Evolutionary conservation across 305 asterid genomes (phyloP).

Genomic region (Stenogyne calaminthoides): DNA sequence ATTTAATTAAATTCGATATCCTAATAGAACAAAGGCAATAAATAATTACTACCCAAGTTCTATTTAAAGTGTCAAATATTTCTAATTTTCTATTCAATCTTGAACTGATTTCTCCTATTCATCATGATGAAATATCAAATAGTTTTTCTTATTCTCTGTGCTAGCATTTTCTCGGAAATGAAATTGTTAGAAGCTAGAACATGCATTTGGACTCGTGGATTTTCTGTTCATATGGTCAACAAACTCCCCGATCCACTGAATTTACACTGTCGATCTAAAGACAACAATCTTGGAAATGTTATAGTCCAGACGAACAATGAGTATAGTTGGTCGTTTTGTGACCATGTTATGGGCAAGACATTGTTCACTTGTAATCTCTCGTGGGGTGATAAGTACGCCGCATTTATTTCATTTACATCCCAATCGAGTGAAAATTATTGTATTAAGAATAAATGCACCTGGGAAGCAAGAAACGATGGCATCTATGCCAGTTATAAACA

Average conservation of each 20-base stretch:
- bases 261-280: no score
- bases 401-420: background rate
- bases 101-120: no score
- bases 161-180: background rate
- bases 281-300: no score
- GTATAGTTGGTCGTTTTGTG: constrained; percentile 20
- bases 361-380: constrained; percentile 28
- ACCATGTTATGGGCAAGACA: background rate
- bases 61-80: background rate
- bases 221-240: no score
- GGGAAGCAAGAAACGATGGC: constrained; percentile 30
- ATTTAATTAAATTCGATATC: no score
- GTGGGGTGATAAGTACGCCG: background rate
- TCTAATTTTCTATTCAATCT: background rate
- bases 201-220: background rate
- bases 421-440: background rate
- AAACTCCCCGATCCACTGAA: no score
- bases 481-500: background rate
- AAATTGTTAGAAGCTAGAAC: background rate
- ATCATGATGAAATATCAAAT: background rate
- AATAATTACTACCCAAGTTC: no score
- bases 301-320: background rate
- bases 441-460: background rate
- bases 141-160: background rate
- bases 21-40: no score